A percentile compares a stretch with the other conserved stretches of the same genome.
Evolutionary conservation across 2,329 filamentous ascomycete species (phyloP).

Genomic region (Penicillium olsonii): DNA sequence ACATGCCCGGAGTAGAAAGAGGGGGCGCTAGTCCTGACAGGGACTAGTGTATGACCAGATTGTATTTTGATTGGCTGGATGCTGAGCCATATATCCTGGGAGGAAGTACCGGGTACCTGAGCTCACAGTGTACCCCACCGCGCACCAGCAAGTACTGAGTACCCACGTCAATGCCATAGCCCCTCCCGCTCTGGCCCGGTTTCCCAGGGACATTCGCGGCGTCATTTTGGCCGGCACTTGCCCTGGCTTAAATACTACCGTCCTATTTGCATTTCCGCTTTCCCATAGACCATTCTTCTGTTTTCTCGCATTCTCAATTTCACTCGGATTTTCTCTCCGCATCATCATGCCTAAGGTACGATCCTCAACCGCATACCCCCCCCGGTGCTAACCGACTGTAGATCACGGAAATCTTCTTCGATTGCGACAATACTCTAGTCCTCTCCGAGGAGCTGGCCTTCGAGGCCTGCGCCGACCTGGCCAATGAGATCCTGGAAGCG

Average conservation of each 20-base stretch:
- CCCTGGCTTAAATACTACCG: slow-evolving; percentile 7
- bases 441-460: slow-evolving; percentile 89
- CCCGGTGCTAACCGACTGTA: slow-evolving; percentile 33
- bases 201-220: slow-evolving; percentile 14
- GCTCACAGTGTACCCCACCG: rapidly evolving
- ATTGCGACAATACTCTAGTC: slow-evolving; percentile 86
- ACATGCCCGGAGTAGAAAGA: slow-evolving; percentile 6
- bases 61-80: slow-evolving; percentile 15
- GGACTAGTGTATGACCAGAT: background rate
- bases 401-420: slow-evolving; percentile 73
- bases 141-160: slow-evolving; percentile 3
- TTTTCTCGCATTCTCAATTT: background rate
- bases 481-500: slow-evolving; percentile 78
- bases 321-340: slow-evolving; percentile 8
- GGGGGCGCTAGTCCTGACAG: background rate
- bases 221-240: slow-evolving; percentile 18
- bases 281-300: too few species aligned
- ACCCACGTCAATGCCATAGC: slow-evolving; percentile 14
- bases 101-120: slow-evolving; percentile 5
- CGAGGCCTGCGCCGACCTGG: slow-evolving; percentile 83
- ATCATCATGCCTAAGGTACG: slow-evolving; percentile 39
- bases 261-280: slow-evolving; percentile 5
- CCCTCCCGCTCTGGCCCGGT: slow-evolving; percentile 19
- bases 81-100: background rate
- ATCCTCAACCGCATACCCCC: slow-evolving; percentile 4